Evolutionary conservation across 495 filamentous ascomycete genomes (phyloP), one percentile per base, ranked within the genome.

Genomic region (Penicillium steckii): DNA sequence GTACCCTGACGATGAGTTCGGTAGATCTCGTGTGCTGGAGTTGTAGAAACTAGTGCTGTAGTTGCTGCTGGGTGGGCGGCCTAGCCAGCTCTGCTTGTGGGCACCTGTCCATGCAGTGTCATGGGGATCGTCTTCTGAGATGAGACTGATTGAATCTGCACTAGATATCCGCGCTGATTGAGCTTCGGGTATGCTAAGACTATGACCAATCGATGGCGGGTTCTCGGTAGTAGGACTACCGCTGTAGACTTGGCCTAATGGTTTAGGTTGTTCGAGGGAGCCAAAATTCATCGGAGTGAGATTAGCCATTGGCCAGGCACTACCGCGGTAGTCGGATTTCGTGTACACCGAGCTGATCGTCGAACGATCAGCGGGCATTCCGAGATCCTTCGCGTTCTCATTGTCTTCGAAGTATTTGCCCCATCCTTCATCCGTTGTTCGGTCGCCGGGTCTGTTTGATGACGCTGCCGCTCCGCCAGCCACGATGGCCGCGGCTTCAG

Each of bases 151-250:
- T 13, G 83, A 86, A 43, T 72, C 68, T 0, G 81, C 78, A 23
- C 80, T 80, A 49, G 85, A 84, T 44, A 88, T 86, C 19, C 80
- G 77, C 9, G 80, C 87, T 8, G 80, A 76, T 66, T 86, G 79
- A 26, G 78, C 80, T 50, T 87, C 73, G 5, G 72, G 72, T 17
- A 85, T 68, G 13, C 68, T 57, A 21, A 80, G 69, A 35, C 62
- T 62, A 32, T 64, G 65, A 18, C 66, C 68, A 10, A 65, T 71
- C 19, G 76, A 68, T 40, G 72, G 64, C 42, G 72, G 64, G 43
- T 80, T 67, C 7, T 84, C 79, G 13, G 89, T 80, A 3, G 84
- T 88, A 4, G 87, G 88, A 55, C 86, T 90, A 30, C 79, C 80
- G 12, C 80, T 85, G 29, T 74, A 63, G 4, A 91, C 88, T 61